A percentile compares a stretch with the other conserved stretches of the same genome.
Evolutionary conservation across 2,329 filamentous ascomycete species (phyloP).

Genomic region (Myriangium duriaei): DNA sequence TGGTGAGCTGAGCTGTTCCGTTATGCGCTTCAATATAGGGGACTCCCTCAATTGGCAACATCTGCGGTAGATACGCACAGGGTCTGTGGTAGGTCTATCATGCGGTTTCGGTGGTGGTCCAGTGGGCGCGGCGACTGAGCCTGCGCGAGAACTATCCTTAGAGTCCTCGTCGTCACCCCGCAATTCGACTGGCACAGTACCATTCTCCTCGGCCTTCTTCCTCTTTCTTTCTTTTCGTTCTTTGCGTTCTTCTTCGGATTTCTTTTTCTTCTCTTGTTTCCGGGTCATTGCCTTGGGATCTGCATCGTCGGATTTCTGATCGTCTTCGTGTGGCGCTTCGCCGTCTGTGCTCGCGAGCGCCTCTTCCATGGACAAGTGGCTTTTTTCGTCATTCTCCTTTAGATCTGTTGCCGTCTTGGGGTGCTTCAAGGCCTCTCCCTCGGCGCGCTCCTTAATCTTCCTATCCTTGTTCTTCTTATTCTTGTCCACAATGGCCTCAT

Average conservation of each 20-base stretch:
- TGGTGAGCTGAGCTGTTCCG: conserved; percentile 67
- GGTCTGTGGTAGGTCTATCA: conserved; percentile 71
- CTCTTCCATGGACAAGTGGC: conserved; percentile 21
- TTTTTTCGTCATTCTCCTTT: conserved; percentile 39
- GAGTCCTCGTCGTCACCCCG: conserved; percentile 53
- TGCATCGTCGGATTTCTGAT: conserved; percentile 23
- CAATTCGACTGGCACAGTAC: conserved; percentile 73
- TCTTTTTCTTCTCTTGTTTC: conserved; percentile 94
- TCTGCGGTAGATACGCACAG: conserved; percentile 79
- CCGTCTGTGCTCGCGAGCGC: conserved; percentile 31
- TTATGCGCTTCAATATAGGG: conserved; percentile 80
- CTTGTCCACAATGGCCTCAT: conserved; percentile 29
- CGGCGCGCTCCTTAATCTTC: conserved; percentile 51
- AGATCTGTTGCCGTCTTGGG: conserved; percentile 43
- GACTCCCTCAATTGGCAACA: conserved; percentile 92
- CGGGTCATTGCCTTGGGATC: conserved; percentile 31
- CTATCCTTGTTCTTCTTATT: conserved; percentile 52
- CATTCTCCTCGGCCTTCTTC: conserved; percentile 75
- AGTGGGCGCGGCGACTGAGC: conserved; percentile 4
- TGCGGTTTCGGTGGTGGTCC: conserved; percentile 40
- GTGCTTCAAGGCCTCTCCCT: conserved; percentile 62
- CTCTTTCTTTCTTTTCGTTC: conserved; percentile 83
- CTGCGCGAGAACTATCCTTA: conserved; percentile 28
- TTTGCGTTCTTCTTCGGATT: conserved; percentile 83
- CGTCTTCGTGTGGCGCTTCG: conserved; percentile 22